Evolutionary conservation across 2,329 filamentous ascomycete species (phyloP).

Genomic region (Trichoderma sp.): DNA sequence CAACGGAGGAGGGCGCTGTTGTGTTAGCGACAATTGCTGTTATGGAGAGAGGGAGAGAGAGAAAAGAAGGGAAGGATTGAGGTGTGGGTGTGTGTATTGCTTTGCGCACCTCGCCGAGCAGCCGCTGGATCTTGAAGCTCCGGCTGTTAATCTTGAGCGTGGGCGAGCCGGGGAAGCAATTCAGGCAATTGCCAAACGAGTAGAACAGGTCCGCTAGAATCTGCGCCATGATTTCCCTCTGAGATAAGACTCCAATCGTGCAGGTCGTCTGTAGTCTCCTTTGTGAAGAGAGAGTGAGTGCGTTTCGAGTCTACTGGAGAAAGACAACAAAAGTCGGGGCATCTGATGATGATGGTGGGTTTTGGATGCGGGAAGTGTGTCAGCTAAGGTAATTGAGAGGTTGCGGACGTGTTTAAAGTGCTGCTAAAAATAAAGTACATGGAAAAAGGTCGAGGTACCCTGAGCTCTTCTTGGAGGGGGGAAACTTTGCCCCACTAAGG

Average conservation of each 20-base stretch:
- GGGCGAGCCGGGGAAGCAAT: constrained; percentile 92
- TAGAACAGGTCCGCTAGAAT: constrained; percentile 87
- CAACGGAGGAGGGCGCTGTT: not conserved
- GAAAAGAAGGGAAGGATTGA: not conserved
- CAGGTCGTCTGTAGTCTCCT: too few species aligned
- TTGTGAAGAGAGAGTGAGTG: not conserved
- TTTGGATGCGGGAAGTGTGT: too few species aligned
- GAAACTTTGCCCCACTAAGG: too few species aligned
- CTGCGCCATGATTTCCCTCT: constrained; percentile 64
- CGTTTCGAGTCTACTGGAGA: too few species aligned
- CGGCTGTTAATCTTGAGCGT: constrained; percentile 93
- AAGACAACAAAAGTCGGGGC: too few species aligned
- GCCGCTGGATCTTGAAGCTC: constrained; percentile 91
- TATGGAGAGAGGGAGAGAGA: not conserved
- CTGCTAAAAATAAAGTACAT: too few species aligned
- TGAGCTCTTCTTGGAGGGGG: too few species aligned
- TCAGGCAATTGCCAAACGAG: constrained; percentile 91
- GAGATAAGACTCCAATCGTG: too few species aligned
- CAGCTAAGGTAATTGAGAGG: too few species aligned
- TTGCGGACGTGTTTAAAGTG: too few species aligned
- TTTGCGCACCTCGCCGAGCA: constrained; percentile 79
- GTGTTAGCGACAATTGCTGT: not conserved
- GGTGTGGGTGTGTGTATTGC: constrained; percentile 48
- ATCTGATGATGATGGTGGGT: too few species aligned
- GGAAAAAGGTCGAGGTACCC: too few species aligned